Evolutionary conservation across 1,139 yeast species (phyloP).

Genomic region (Protomyces gravidus): DNA sequence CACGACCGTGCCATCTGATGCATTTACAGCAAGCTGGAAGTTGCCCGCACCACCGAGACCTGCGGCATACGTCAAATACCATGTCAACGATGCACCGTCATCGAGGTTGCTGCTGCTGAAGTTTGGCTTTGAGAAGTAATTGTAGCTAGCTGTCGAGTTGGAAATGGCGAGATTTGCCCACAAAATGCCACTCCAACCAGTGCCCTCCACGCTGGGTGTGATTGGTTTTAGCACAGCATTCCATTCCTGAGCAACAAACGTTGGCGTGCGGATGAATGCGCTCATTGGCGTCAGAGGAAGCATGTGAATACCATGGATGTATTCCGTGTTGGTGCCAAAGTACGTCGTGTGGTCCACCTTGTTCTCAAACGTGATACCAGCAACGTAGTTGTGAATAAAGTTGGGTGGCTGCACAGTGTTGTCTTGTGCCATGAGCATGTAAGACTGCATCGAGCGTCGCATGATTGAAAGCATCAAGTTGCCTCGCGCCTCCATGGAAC

Average conservation of each 20-base stretch:
- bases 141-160: slow-evolving; percentile 63
- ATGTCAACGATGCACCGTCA: slow-evolving; percentile 82
- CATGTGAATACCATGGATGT: slow-evolving; percentile 94
- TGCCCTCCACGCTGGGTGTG: slow-evolving; percentile 51
- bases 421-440: slow-evolving; percentile 55
- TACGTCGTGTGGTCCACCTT: slow-evolving; percentile 84
- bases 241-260: slow-evolving; percentile 82
- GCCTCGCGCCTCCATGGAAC: slow-evolving; percentile 71
- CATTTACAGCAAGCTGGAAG: slow-evolving; percentile 4
- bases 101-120: slow-evolving; percentile 60
- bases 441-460: slow-evolving; percentile 58
- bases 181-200: slow-evolving; percentile 87
- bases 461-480: slow-evolving; percentile 66
- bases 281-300: slow-evolving; percentile 85
- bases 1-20: neutral
- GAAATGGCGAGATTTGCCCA: slow-evolving; percentile 58
- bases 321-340: slow-evolving; percentile 71
- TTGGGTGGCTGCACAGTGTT: slow-evolving; percentile 58
- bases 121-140: slow-evolving; percentile 55
- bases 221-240: slow-evolving; percentile 49
- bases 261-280: slow-evolving; percentile 63
- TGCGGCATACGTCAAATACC: slow-evolving; percentile 80
- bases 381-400: slow-evolving; percentile 59
- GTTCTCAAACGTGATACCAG: slow-evolving; percentile 52
- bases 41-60: slow-evolving; percentile 40